Conservation (phyloP, 2,329 filamentous ascomycete species). For the Thielaviopsis musarum region DNA sequence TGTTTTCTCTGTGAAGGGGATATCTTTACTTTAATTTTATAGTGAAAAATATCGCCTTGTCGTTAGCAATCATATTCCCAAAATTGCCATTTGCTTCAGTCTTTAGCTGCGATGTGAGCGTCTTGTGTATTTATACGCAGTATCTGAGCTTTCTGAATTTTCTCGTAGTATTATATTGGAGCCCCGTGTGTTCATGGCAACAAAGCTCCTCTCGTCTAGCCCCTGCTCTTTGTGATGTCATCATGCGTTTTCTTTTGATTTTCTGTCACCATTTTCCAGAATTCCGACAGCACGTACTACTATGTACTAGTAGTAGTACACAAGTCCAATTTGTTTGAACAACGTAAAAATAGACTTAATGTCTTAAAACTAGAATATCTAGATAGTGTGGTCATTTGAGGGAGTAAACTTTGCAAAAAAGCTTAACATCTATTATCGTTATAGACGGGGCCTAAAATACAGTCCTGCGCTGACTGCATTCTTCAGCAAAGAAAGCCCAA, state of each 20-base stretch:
- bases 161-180: not conserved
- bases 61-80: not conserved
- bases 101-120: not conserved
- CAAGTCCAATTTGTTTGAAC: no score
- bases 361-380: no score
- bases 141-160: not conserved
- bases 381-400: no score
- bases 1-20: not conserved
- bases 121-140: not conserved
- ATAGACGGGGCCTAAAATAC: no score
- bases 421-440: no score
- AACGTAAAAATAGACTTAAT: no score
- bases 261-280: not conserved
- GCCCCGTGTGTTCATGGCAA: not conserved
- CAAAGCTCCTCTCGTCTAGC: not conserved
- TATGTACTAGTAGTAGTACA: no score
- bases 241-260: not conserved
- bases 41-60: no score
- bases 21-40: not conserved
- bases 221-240: conserved; percentile 10
- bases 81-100: no score
- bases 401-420: no score
- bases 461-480: no score
- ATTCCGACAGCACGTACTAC: not conserved
- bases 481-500: no score